phyloP scores from a whole-genome alignment of 495 filamentous ascomycete species.

The Xylaria castorea region DNA sequence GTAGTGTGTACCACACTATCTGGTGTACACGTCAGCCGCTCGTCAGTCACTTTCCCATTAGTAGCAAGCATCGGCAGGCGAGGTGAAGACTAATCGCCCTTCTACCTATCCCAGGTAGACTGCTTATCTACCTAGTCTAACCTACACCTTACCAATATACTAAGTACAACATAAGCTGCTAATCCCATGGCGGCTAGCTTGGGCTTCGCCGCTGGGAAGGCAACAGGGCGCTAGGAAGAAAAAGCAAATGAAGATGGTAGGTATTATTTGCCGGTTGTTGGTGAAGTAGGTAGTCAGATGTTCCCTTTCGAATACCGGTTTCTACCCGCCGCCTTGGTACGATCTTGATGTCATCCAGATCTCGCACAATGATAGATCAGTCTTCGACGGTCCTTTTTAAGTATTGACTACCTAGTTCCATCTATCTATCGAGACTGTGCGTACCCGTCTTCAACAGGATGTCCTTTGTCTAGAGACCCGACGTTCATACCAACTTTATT shows the following conservation, averaged over 20 bases:
- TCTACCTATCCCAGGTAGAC: background rate
- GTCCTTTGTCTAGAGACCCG: background rate
- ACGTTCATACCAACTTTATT: background rate
- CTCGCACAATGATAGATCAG: background rate
- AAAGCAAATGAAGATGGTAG: background rate
- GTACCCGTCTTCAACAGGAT: background rate
- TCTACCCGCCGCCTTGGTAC: background rate
- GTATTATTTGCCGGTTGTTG: background rate
- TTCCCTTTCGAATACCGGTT: background rate
- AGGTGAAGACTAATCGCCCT: background rate
- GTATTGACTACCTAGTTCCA: background rate
- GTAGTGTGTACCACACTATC: background rate
- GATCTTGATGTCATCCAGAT: background rate
- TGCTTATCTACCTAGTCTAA: conserved; percentile 6
- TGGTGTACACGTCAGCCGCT: background rate
- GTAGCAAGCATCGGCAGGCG: background rate
- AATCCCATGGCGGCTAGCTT: background rate
- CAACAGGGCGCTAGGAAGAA: background rate
- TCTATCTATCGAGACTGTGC: background rate
- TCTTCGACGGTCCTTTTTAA: background rate
- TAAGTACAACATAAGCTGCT: background rate
- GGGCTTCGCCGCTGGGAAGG: background rate
- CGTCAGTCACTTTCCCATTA: background rate
- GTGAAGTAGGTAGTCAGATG: background rate
- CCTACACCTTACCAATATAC: background rate